phyloP scores from a whole-genome alignment of 768 basidiomycete species.

The Trametes villosa region DNA sequence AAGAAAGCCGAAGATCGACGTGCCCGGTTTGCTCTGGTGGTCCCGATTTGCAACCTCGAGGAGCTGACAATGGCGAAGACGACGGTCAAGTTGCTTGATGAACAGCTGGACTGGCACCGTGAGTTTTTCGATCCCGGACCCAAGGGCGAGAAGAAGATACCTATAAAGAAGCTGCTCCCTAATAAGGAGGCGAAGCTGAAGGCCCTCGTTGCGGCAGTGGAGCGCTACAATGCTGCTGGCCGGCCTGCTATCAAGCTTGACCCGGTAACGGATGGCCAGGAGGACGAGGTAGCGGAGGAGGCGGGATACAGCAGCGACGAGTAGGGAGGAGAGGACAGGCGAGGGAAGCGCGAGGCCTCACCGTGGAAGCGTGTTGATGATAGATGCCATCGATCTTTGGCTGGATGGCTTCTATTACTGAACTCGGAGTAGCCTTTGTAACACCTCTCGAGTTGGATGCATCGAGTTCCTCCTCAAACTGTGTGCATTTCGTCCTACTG shows the following conservation, averaged over 20 bases:
- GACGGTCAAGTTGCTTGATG: neutral
- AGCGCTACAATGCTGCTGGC: neutral
- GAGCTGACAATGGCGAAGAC: neutral
- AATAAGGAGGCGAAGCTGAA: neutral
- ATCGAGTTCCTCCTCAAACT: neutral
- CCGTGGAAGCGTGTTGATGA: neutral
- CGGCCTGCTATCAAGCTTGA: neutral
- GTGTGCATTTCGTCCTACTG: neutral
- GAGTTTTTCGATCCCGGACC: conserved; percentile 1
- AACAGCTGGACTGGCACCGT: neutral
- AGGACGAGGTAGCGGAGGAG: neutral
- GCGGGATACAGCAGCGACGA: neutral
- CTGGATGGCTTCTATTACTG: neutral
- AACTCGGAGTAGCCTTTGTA: neutral
- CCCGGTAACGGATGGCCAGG: neutral
- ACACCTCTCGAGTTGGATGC: too few species aligned
- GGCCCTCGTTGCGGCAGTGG: neutral
- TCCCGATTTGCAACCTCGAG: neutral
- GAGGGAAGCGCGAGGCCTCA: neutral
- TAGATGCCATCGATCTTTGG: neutral
- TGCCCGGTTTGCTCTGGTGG: neutral
- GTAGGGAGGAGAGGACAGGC: neutral
- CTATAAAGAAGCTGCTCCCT: neutral
- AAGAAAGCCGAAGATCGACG: neutral
- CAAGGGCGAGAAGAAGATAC: neutral